Percentiles rank a stretch among this genome's conserved stretches.
These are phyloP conservation scores for Elsinoe ampelina DNA, from an alignment of 2,329 filamentous ascomycete genomes.

Conservation along the genomic window DNA sequence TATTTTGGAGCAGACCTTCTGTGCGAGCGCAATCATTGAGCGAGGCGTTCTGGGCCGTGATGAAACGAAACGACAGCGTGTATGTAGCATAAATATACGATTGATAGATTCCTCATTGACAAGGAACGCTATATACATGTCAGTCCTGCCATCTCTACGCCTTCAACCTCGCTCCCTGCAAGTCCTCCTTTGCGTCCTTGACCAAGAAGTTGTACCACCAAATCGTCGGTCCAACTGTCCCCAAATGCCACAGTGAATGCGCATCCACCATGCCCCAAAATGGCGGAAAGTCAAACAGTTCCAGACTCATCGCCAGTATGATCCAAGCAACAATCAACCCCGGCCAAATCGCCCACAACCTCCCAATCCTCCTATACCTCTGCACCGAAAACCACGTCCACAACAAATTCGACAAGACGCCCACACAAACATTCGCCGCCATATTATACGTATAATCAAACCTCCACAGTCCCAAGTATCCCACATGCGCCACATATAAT, in stretches of 20 bases:
- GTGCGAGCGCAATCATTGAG: neutral
- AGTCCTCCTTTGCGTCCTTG: constrained; percentile 74
- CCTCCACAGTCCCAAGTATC: constrained; percentile 71
- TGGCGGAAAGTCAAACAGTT: constrained; percentile 88
- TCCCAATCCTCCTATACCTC: constrained; percentile 61
- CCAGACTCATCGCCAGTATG: constrained; percentile 86
- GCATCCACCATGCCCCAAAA: constrained; percentile 76
- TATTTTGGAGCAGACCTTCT: too few relatives aligned
- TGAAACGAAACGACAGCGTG: neutral
- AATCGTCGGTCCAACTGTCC: constrained; percentile 77
- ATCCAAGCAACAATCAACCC: constrained; percentile 88
- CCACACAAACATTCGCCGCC: constrained; percentile 80
- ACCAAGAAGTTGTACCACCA: constrained; percentile 92
- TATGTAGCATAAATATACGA: neutral
- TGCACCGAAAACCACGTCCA: constrained; percentile 78
- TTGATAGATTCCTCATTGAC: too few relatives aligned
- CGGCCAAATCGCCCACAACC: constrained; percentile 79
- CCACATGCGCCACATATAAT: constrained; percentile 68
- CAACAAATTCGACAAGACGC: constrained; percentile 68
- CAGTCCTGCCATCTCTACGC: constrained; percentile 34
- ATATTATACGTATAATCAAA: constrained; percentile 99
- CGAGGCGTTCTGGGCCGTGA: neutral
- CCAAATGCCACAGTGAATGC: constrained; percentile 90
- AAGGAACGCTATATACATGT: constrained; percentile 6
- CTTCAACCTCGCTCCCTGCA: constrained; percentile 64